Base-by-base conservation (phyloP, 2,329 filamentous ascomycete genomes). In the Lomentospora prolificans region DNA sequence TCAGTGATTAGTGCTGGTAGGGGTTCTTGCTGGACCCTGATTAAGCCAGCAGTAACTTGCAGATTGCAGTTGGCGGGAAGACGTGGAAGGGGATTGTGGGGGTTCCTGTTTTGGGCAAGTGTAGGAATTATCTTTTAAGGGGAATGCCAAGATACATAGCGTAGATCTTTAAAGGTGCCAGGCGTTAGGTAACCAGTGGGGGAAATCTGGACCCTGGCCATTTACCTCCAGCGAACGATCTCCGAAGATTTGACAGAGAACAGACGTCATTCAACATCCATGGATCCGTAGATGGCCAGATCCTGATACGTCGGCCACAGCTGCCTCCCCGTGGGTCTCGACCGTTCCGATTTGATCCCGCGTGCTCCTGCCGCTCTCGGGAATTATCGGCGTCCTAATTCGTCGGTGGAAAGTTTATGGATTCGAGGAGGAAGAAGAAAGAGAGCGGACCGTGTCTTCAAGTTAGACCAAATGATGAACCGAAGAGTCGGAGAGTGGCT, bases 11-110 rank as follows among this genome's bases (percentile, higher is more conserved):
- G n/a, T n/a, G n/a, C n/a, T n/a, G n/a, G n/a, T n/a, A n/a, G n/a
- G n/a, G n/a, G n/a, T n/a, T n/a, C n/a, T n/a, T n/a, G 24, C 27
- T 36, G 50, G 50, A 33, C 31, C 50, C 50, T 41, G 36, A 41
- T 41, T 41, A n/a, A n/a, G n/a, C 36, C n/a, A 41, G 19, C n/a
- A 41, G 17, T 48, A 19, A 48, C 44, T 10, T 48, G 44, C 44
- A 48, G 22, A 10, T 48, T 22, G 44, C 44, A 48, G 17, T 48
- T 22, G 44, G 44, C 44, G 44, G 44, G 30, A 33, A 48, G 22
- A 48, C 6, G 44, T 22, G 44, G 22, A 25, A 48, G 12, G 44
- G 22, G 22, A 48, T 22, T 48, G 44, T 48, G 44, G 44, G 44
- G 44, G 44, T 22, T 14, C 22, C 44, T 48, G 17, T 27, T 48